phyloP scores from a whole-genome alignment of 768 basidiomycete genomes.

The Zangia roseola region DNA sequence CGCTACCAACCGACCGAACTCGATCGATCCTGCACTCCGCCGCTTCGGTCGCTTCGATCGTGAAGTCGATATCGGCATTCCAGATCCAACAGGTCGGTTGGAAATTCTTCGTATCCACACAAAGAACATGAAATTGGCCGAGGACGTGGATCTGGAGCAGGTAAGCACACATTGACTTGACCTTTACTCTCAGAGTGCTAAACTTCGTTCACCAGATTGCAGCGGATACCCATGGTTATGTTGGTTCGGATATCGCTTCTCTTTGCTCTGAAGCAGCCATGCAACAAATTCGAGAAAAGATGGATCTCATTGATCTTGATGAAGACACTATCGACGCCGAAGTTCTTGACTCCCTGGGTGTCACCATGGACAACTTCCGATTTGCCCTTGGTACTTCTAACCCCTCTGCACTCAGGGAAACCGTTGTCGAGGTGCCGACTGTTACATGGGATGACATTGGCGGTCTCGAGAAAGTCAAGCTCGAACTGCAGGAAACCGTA shows the following conservation, averaged over 20 bases:
- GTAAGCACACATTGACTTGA: constrained; percentile 32
- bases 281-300: constrained; percentile 99
- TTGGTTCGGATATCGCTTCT: constrained; percentile 96
- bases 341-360: constrained; percentile 96
- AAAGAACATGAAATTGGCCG: constrained; percentile 98
- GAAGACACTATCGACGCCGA: constrained; percentile 99
- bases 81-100: constrained; percentile 97
- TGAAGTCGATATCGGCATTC: constrained; percentile 99
- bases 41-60: constrained; percentile 99
- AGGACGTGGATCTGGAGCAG: constrained; percentile 97
- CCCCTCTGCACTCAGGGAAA: constrained; percentile 98
- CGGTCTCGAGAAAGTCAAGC: constrained; percentile 99
- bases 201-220: constrained; percentile 64
- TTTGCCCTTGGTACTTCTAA: constrained; percentile 97
- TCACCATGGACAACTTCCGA: constrained; percentile 99
- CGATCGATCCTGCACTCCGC: constrained; percentile 97
- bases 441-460: constrained; percentile 99
- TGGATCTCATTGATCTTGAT: constrained; percentile 94
- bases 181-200: neutral
- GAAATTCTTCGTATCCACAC: constrained; percentile 99
- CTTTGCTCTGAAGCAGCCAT: constrained; percentile 99
- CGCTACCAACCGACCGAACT: constrained; percentile 98
- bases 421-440: constrained; percentile 97
- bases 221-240: constrained; percentile 98
- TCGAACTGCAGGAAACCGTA: constrained; percentile 97